phyloP scores from a whole-genome alignment of 441 rosid genomes.

The Brassica balearica region DNA sequence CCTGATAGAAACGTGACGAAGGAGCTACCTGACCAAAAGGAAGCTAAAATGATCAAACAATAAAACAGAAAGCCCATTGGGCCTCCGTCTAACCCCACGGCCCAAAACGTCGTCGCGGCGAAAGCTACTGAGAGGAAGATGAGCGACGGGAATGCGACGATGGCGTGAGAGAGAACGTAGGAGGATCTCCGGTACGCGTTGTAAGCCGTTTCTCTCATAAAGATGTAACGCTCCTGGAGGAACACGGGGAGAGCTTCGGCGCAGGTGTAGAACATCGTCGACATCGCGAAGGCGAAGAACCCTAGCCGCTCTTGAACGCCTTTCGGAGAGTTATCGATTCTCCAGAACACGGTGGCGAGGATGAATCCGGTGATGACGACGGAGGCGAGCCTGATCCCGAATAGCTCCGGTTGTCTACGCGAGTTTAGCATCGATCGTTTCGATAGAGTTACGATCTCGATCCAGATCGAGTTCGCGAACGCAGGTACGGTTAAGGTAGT shows the following conservation, averaged over 20 bases:
- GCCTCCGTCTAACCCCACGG: slow-evolving; percentile 83
- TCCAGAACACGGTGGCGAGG: slow-evolving; percentile 79
- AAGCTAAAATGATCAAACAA: slow-evolving; percentile 61
- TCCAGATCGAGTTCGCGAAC: slow-evolving; percentile 82
- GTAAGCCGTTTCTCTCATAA: slow-evolving; percentile 86
- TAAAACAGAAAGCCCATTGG: slow-evolving; percentile 63
- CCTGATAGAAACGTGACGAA: slow-evolving; percentile 87
- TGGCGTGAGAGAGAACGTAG: slow-evolving; percentile 72
- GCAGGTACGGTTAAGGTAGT: slow-evolving; percentile 61
- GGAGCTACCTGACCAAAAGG: slow-evolving; percentile 87
- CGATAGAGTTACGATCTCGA: slow-evolving; percentile 65
- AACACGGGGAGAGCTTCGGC: slow-evolving; percentile 85
- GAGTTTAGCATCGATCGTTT: slow-evolving; percentile 65
- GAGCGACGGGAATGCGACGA: slow-evolving; percentile 56
- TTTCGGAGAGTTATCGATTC: slow-evolving; percentile 70
- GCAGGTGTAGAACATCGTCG: slow-evolving; percentile 86
- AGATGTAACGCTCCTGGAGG: slow-evolving; percentile 81
- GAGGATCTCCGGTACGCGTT: slow-evolving; percentile 82
- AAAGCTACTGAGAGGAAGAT: slow-evolving; percentile 64
- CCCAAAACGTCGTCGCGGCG: slow-evolving; percentile 68
- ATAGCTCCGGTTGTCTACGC: slow-evolving; percentile 66
- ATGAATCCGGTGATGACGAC: slow-evolving; percentile 78
- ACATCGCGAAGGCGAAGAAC: slow-evolving; percentile 87
- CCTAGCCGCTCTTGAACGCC: slow-evolving; percentile 80
- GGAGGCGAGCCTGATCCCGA: slow-evolving; percentile 67